A percentile compares a stretch with the other conserved stretches of the same genome.
Conservation (phyloP, 169 alveolate genomes). For the Plasmodium blacklocki region DNA sequence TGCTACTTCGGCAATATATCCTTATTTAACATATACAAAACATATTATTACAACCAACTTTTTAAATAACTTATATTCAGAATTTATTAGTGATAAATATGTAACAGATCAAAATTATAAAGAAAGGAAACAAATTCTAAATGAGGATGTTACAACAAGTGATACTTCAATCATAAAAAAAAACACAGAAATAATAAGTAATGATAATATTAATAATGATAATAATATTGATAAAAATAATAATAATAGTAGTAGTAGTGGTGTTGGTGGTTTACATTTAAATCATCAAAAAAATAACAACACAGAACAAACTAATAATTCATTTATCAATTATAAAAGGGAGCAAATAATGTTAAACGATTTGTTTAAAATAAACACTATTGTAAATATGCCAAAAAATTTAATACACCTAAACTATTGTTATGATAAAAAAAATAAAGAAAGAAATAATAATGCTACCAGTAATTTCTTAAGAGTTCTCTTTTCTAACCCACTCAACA, state of each 20-base stretch:
- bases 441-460: conserved; percentile 42
- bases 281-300: no score
- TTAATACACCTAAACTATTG: conserved; percentile 54
- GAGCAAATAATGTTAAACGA: conserved; percentile 34
- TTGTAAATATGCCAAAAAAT: conserved; percentile 23
- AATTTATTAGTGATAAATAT: neutral
- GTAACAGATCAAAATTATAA: neutral
- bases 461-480: conserved; percentile 25
- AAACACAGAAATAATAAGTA: neutral
- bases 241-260: no score
- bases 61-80: neutral
- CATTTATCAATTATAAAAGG: conserved; percentile 10
- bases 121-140: neutral
- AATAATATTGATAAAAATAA: neutral
- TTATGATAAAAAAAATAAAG: conserved; percentile 23
- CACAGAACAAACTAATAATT: neutral
- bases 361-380: conserved; percentile 24
- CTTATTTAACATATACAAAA: conserved; percentile 22
- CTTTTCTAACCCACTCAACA: conserved; percentile 52
- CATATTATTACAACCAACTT: conserved; percentile 51
- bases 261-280: no score
- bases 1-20: conserved; percentile 45
- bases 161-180: neutral
- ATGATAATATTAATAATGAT: neutral
- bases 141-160: neutral